Conservation (phyloP, 2,329 filamentous ascomycete genomes). For the Xylariaceae sp. region DNA sequence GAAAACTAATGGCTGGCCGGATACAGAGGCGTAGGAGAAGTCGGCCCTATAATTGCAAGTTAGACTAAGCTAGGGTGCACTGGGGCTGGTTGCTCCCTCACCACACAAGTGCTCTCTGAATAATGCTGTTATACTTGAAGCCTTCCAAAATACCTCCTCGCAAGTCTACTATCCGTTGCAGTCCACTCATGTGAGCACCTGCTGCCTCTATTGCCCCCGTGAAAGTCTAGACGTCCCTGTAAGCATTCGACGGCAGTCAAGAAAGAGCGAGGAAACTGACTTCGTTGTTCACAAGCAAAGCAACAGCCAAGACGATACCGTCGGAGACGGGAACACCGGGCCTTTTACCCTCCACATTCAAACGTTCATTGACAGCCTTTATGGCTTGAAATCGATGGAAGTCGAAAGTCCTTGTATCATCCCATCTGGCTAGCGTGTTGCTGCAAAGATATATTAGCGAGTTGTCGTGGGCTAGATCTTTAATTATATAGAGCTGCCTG, state of each 20-base stretch:
- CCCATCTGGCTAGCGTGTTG: conserved; percentile 31
- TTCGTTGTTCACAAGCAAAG: conserved; percentile 33
- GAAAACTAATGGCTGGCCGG: conserved; percentile 27
- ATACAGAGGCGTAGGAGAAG: conserved; percentile 31
- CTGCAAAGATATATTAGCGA: conserved; percentile 4
- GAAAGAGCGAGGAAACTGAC: conserved; percentile 13
- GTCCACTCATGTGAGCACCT: conserved; percentile 30
- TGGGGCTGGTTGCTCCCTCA: conserved; percentile 10
- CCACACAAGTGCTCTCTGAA: conserved; percentile 32
- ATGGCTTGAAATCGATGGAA: conserved; percentile 33
- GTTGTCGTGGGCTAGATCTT: too few species aligned
- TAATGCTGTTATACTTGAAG: conserved; percentile 28
- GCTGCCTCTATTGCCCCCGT: conserved; percentile 29
- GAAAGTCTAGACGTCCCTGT: conserved; percentile 20
- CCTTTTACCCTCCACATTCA: conserved; percentile 30
- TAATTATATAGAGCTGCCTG: too few species aligned
- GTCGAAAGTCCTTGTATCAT: conserved; percentile 32
- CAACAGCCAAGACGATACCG: conserved; percentile 30
- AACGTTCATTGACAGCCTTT: conserved; percentile 30
- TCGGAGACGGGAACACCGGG: conserved; percentile 29
- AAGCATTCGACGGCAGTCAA: not conserved
- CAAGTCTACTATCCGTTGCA: conserved; percentile 31
- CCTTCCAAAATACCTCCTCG: conserved; percentile 30
- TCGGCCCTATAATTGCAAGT: conserved; percentile 25
- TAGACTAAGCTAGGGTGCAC: not conserved